Base-by-base conservation (phyloP, 1,284 basidiomycete genomes). In the Waitea zeae region DNA sequence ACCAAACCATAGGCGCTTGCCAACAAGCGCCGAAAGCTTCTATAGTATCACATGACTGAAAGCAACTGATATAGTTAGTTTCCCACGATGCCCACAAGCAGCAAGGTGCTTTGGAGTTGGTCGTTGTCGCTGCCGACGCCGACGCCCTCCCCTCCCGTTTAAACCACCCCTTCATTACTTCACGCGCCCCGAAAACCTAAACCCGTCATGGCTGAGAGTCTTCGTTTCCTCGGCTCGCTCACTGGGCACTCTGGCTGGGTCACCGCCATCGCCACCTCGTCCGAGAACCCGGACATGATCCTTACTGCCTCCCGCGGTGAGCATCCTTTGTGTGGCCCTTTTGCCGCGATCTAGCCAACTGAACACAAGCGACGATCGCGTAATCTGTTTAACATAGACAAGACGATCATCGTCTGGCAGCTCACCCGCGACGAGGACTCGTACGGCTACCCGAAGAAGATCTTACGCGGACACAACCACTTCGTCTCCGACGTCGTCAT, bases 401-500 rank as follows among this genome's bases (percentile, higher is more conserved):
- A 96, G 76, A 96, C 90, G 42, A 87, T 98, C 70, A 97, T 99
- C 54, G 90, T 97, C 57, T 99, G 95, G 95, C 83, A 92, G 59
- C 70, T 99, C 52, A 93, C 90, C 47, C 88, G 95, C 46, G 89
- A 95, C 47, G 93, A 98, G 43, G 75, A 81, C 53, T 64, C 74
- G 37, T 92, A 89, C 57, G 90, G 90, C 38, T 92, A 80, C 68
- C 89, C 92, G 45, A 98, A 97, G 70, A 81, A 83, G 53, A 88
- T 97, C 56, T 80, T 99, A 45, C 83, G 89, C 59, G 95, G 95
- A 46, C 95, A 99, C 74, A 97, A 97, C 69, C 92, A 97, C 72
- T 99, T 99, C 56, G 95, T 99, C 44, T 98, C 95, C 36, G 95
- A 99, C 61, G 87, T 98, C 48, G 92, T 95, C 52, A 88, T 95